Conservation (phyloP, 768 basidiomycete species). For the Coprinopsis cinerea region DNA sequence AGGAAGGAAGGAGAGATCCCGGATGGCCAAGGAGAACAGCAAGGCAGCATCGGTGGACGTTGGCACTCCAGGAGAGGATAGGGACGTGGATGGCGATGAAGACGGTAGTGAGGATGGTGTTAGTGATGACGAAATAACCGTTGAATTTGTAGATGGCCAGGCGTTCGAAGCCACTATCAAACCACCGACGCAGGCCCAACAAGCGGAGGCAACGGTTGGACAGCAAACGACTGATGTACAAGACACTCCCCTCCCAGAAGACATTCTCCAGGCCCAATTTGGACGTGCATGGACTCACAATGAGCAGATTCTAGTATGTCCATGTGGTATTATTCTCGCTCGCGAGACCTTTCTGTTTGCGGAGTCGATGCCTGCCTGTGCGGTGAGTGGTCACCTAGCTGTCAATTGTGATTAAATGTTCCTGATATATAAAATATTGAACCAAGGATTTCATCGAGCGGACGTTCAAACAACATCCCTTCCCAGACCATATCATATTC, state of each 20-base stretch:
- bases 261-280: slow-evolving; percentile 18
- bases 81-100: too few relatives aligned
- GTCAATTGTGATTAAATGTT: neutral
- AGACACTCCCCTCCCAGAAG: too few relatives aligned
- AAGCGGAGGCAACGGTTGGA: too few relatives aligned
- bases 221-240: too few relatives aligned
- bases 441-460: slow-evolving; percentile 5
- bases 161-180: too few relatives aligned
- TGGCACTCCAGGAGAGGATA: too few relatives aligned
- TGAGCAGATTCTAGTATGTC: slow-evolving; percentile 19
- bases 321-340: slow-evolving; percentile 23
- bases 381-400: slow-evolving; percentile 11
- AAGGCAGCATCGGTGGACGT: too few relatives aligned
- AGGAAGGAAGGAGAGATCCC: too few relatives aligned
- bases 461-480: slow-evolving; percentile 8
- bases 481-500: slow-evolving; percentile 16
- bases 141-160: too few relatives aligned
- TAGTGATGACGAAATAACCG: too few relatives aligned
- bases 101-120: too few relatives aligned
- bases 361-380: slow-evolving; percentile 17
- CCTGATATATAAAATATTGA: slow-evolving; percentile 7
- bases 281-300: slow-evolving; percentile 22
- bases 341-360: slow-evolving; percentile 22
- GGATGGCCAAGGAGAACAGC: too few relatives aligned
- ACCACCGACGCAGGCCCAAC: neutral